Evolutionary conservation across 148 eudicot genomes (phyloP).

Genomic region (Camellia sinensis): DNA sequence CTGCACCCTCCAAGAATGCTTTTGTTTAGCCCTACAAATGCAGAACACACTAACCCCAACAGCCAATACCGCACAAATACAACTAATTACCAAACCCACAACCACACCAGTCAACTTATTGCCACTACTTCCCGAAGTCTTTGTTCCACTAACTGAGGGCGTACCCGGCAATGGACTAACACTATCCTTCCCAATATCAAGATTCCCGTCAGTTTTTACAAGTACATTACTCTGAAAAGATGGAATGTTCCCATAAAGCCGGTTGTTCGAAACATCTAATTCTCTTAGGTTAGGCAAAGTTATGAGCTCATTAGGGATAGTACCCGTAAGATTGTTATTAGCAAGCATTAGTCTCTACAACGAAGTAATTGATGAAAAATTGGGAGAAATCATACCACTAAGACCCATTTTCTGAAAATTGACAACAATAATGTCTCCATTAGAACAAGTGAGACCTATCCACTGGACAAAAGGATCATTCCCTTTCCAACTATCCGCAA

Average conservation of each 20-base stretch:
- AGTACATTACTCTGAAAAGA: conserved; percentile 35
- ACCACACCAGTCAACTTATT: conserved; percentile 44
- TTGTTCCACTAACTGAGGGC: conserved; percentile 17
- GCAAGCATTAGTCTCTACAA: conserved; percentile 50
- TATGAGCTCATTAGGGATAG: conserved; percentile 61
- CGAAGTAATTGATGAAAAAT: conserved; percentile 47
- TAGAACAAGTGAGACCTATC: conserved; percentile 55
- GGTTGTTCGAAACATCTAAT: conserved; percentile 68
- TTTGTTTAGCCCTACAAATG: conserved; percentile 46
- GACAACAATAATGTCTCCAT: conserved; percentile 52
- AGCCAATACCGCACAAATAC: conserved; percentile 33
- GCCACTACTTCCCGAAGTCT: conserved; percentile 19
- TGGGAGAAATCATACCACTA: conserved; percentile 62
- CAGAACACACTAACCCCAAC: conserved; percentile 48
- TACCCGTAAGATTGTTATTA: conserved; percentile 61
- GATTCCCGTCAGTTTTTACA: conserved; percentile 49
- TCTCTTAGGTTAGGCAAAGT: conserved; percentile 45
- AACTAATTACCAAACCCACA: conserved; percentile 58
- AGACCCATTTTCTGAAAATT: conserved; percentile 51
- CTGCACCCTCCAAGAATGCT: conserved; percentile 43
- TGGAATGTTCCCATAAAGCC: conserved; percentile 55
- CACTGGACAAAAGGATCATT: conserved; percentile 64
- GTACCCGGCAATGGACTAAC: conserved; percentile 18
- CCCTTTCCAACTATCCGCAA: conserved; percentile 68
- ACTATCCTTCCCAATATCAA: conserved; percentile 47